These are phyloP conservation scores for Pontederia paniculata DNA, from an alignment of 176 grass and related monocot genomes.

Conservation along the genomic window DNA sequence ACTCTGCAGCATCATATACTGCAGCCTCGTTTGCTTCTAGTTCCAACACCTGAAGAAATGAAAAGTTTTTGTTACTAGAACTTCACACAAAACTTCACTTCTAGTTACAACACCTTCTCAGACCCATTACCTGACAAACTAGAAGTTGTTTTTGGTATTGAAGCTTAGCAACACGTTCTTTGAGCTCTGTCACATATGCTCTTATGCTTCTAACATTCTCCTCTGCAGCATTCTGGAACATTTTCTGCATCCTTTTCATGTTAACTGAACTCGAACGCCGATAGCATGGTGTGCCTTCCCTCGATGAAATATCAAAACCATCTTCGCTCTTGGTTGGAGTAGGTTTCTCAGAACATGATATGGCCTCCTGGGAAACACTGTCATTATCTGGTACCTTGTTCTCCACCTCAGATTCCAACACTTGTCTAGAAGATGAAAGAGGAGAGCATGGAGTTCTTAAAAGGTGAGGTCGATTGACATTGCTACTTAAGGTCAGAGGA, in stretches of 20 bases:
- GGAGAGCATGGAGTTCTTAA: slow-evolving; percentile 62
- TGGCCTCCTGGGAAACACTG: slow-evolving; percentile 25
- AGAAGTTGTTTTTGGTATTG: slow-evolving; percentile 98
- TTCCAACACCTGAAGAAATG: slow-evolving; percentile 50
- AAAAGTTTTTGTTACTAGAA: background rate
- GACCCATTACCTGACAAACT: slow-evolving; percentile 56
- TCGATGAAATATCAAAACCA: slow-evolving; percentile 45
- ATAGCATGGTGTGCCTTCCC: slow-evolving; percentile 67
- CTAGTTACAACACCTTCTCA: too few relatives aligned
- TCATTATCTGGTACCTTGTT: slow-evolving; percentile 58
- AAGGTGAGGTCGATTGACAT: slow-evolving; percentile 47
- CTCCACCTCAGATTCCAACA: slow-evolving; percentile 59
- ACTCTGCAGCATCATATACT: slow-evolving; percentile 28
- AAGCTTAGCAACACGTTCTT: slow-evolving; percentile 91
- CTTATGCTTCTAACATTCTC: slow-evolving; percentile 83
- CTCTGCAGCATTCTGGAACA: slow-evolving; percentile 96
- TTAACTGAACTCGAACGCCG: slow-evolving; percentile 82
- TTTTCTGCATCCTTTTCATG: slow-evolving; percentile 94
- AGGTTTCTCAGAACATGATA: slow-evolving; percentile 31
- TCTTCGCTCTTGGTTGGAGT: slow-evolving; percentile 77
- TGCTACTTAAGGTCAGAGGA: slow-evolving; percentile 56
- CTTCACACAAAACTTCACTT: too few relatives aligned
- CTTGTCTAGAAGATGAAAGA: slow-evolving; percentile 38
- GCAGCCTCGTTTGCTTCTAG: slow-evolving; percentile 66
- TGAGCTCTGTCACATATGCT: slow-evolving; percentile 85